A percentile compares a stretch with the other conserved stretches of the same genome.
These are phyloP conservation scores for Picochlorum sp. DNA, from an alignment of 139 green algal species.

Conservation along the genomic window DNA sequence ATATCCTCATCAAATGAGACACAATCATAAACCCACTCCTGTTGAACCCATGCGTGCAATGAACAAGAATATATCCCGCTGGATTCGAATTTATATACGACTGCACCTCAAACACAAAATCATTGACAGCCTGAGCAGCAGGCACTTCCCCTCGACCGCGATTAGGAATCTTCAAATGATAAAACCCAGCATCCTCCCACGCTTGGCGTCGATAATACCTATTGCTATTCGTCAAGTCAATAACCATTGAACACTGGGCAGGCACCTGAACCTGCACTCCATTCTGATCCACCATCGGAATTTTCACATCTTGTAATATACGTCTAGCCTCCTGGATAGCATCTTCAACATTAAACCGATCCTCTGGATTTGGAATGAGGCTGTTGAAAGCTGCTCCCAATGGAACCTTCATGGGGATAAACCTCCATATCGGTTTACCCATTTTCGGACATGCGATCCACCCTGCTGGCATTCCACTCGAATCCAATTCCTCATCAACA, in stretches of 20 bases:
- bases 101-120: conserved; percentile 61
- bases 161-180: conserved; percentile 71
- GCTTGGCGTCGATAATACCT: conserved; percentile 79
- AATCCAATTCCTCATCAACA: conserved; percentile 27
- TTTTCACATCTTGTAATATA: neutral
- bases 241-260: conserved; percentile 35
- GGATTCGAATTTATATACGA: conserved; percentile 13
- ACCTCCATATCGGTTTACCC: conserved; percentile 17
- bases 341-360: conserved; percentile 19
- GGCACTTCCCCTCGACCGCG: conserved; percentile 62
- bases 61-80: conserved; percentile 53
- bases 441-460: conserved; percentile 24
- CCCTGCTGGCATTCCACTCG: conserved; percentile 16
- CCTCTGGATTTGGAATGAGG: conserved; percentile 1
- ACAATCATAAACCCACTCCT: conserved; percentile 77
- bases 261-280: neutral
- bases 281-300: neutral
- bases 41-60: conserved; percentile 99
- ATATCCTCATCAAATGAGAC: conserved; percentile 41
- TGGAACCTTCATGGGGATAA: conserved; percentile 33
- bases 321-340: neutral
- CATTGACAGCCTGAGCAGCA: conserved; percentile 66
- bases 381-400: conserved; percentile 22
- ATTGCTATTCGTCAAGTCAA: conserved; percentile 88
- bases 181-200: conserved; percentile 27